Conservation (phyloP, 2,329 filamentous ascomycete species). For the Pseudogymnoascus sp. region DNA sequence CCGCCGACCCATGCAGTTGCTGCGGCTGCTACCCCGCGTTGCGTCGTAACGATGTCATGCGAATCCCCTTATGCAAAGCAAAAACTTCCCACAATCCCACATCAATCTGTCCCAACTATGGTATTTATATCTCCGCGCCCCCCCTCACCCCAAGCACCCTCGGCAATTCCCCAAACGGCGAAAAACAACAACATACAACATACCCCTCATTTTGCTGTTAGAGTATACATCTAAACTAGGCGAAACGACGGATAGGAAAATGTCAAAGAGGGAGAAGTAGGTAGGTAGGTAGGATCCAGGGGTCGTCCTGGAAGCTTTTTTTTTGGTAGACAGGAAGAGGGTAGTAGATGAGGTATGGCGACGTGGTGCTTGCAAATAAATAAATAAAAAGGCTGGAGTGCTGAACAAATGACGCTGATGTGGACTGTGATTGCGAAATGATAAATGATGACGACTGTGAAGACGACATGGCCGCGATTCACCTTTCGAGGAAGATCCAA, state of each 20-base stretch:
- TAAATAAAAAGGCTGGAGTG: not conserved
- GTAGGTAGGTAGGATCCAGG: constrained; percentile 3
- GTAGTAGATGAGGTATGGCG: not conserved
- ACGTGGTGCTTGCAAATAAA: constrained; percentile 5
- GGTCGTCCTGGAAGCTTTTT: constrained; percentile 1
- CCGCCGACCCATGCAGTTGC: not conserved
- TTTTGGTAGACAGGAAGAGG: constrained; percentile 5
- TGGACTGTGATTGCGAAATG: not conserved
- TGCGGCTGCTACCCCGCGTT: not conserved
- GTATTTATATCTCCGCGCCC: not conserved
- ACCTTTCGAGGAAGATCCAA: not conserved
- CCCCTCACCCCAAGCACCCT: not conserved
- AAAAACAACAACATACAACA: not conserved
- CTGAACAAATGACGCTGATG: not conserved
- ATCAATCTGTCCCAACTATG: not conserved
- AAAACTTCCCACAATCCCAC: not conserved
- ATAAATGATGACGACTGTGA: not conserved
- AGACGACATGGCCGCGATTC: not conserved
- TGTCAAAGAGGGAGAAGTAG: not conserved
- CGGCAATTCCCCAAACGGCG: not conserved
- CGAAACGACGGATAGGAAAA: not conserved
- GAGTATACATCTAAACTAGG: constrained; percentile 9
- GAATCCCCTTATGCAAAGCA: not conserved
- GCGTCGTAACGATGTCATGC: not conserved
- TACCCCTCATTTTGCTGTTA: constrained; percentile 5